Evolutionary conservation across 345 rosid genomes (phyloP).

Genomic region (Erysimum cheiranthoides): DNA sequence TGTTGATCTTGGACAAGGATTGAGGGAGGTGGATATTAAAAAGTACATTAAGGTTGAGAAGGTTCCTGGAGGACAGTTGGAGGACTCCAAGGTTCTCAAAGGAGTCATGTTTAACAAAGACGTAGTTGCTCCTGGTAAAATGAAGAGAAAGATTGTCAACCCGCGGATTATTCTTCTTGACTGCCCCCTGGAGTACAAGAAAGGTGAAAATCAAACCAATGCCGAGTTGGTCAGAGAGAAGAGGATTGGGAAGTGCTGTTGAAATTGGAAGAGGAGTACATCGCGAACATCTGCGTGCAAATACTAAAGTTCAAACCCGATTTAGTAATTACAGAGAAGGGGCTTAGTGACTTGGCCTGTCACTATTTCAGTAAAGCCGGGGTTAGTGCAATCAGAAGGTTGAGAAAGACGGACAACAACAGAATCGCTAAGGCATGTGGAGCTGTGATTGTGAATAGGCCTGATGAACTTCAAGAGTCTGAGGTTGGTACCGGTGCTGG

Average conservation of each 20-base stretch:
- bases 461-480: conserved; percentile 95
- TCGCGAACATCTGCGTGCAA: conserved; percentile 78
- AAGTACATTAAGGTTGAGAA: conserved; percentile 94
- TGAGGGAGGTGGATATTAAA: conserved; percentile 95
- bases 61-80: conserved; percentile 95
- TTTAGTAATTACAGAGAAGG: conserved; percentile 90
- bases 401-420: conserved; percentile 90
- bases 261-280: conserved; percentile 94
- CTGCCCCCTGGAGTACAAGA: conserved; percentile 96
- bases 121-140: conserved; percentile 94
- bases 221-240: conserved; percentile 86
- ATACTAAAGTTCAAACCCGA: conserved; percentile 92
- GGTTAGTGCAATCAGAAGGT: conserved; percentile 92
- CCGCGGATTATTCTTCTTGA: conserved; percentile 93
- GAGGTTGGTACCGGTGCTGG: conserved; percentile 98
- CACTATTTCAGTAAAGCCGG: conserved; percentile 94
- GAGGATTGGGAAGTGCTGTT: conserved; percentile 89
- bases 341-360: conserved; percentile 96
- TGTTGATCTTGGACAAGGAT: conserved; percentile 94
- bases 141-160: conserved; percentile 86
- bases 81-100: conserved; percentile 86
- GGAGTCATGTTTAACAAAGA: conserved; percentile 98
- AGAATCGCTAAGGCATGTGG: conserved; percentile 97
- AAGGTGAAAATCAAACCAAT: conserved; percentile 98
- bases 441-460: conserved; percentile 92